Percentiles rank a stretch among this genome's conserved stretches.
These are phyloP conservation scores for Ogataea methanolica DNA, from an alignment of 805 yeast genomes.

Conservation along the genomic window DNA sequence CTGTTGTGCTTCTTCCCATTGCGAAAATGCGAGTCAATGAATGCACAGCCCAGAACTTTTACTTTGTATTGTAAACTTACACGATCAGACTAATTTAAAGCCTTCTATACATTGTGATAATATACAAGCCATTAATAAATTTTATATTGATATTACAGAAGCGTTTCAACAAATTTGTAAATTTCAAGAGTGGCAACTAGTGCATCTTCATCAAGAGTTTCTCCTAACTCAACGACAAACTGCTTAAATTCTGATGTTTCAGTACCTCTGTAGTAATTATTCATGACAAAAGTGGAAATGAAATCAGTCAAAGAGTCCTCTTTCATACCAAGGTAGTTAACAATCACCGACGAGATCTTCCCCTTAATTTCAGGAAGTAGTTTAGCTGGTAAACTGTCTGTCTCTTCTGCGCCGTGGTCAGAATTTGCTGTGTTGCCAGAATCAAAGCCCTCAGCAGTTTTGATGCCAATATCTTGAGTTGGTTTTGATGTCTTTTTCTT, in stretches of 20 bases:
- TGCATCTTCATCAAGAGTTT: slow-evolving; percentile 45
- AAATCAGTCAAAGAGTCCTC: slow-evolving; percentile 48
- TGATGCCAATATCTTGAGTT: not conserved
- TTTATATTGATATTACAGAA: no score
- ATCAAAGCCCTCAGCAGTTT: no score
- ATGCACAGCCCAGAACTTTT: no score
- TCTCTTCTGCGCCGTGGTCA: no score
- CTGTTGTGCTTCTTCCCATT: no score
- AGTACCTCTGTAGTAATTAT: slow-evolving; percentile 27
- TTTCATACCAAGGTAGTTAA: slow-evolving; percentile 47
- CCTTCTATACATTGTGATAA: no score
- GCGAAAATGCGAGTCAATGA: no score
- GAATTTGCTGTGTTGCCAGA: no score
- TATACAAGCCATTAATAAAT: no score
- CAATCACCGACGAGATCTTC: slow-evolving; percentile 40
- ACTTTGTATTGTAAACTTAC: no score
- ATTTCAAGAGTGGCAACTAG: slow-evolving; percentile 18
- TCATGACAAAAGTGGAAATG: slow-evolving; percentile 35
- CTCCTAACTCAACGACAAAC: slow-evolving; percentile 42
- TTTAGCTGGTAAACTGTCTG: slow-evolving; percentile 4
- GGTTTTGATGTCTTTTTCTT: slow-evolving; percentile 9
- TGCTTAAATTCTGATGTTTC: slow-evolving; percentile 27
- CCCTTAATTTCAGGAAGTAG: slow-evolving; percentile 26
- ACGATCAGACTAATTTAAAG: no score
- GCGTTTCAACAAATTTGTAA: slow-evolving; percentile 3